These are phyloP conservation scores for Leptodontidium sp. DNA, from an alignment of 2,329 filamentous ascomycete genomes.

Conservation along the genomic window DNA sequence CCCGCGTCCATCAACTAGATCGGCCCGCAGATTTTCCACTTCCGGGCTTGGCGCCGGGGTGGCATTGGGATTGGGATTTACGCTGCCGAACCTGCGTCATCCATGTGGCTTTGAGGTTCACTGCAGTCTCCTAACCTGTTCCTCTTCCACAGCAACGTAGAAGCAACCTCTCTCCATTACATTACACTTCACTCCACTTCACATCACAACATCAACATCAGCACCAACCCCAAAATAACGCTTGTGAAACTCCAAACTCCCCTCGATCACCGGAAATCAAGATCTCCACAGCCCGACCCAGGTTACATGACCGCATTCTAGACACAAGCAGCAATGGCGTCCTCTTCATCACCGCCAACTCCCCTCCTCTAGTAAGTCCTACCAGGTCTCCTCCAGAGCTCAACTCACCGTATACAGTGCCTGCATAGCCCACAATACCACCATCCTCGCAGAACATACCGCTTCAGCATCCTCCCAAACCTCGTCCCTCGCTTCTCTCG, in stretches of 20 bases:
- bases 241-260: not conserved
- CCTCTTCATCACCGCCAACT: constrained; percentile 71
- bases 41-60: not conserved
- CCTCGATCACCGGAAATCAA: not conserved
- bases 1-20: too few relatives aligned
- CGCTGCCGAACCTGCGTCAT: not conserved
- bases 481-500: constrained; percentile 87
- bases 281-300: not conserved
- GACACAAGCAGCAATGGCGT: constrained; percentile 64
- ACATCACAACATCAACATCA: not conserved
- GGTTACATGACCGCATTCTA: constrained; percentile 22
- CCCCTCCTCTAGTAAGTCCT: constrained; percentile 75
- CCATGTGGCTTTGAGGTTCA: not conserved
- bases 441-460: constrained; percentile 93
- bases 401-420: constrained; percentile 61
- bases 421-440: constrained; percentile 93
- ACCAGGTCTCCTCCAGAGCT: constrained; percentile 2
- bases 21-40: not conserved
- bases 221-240: not conserved
- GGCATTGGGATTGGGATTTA: not conserved
- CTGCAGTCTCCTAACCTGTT: not conserved
- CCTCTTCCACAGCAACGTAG: not conserved
- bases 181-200: too few relatives aligned
- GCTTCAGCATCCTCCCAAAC: constrained; percentile 83
- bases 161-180: not conserved